Percentiles rank a stretch among this genome's conserved stretches.
Conservation (phyloP, 1,139 yeast genomes). For the Nadsonia starkeyi-henricii region DNA sequence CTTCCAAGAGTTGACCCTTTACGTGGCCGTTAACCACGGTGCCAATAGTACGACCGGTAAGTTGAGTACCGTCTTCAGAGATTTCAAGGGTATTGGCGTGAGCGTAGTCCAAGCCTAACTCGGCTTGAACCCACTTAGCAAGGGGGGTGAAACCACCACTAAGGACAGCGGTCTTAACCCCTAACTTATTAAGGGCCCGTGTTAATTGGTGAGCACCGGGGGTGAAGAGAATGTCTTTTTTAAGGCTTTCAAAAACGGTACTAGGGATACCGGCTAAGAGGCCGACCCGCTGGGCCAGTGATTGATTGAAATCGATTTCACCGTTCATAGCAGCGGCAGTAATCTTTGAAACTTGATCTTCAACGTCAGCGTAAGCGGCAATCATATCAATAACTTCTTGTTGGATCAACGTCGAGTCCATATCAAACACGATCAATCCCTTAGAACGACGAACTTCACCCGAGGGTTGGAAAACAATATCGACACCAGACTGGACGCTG, state of each 20-base stretch:
- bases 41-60: constrained; percentile 50
- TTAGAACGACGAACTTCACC: constrained; percentile 26
- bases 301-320: constrained; percentile 79
- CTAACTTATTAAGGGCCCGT: constrained; percentile 43
- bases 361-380: constrained; percentile 77
- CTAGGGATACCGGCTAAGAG: constrained; percentile 71
- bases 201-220: constrained; percentile 71
- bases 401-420: constrained; percentile 93
- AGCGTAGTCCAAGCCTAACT: constrained; percentile 70
- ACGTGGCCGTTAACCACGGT: constrained; percentile 73
- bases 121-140: constrained; percentile 58
- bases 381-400: constrained; percentile 95
- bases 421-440: constrained; percentile 75
- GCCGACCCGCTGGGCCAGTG: constrained; percentile 59
- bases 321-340: constrained; percentile 97
- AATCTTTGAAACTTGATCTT: constrained; percentile 59
- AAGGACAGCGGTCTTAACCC: constrained; percentile 68
- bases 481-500: constrained; percentile 20
- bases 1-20: constrained; percentile 60
- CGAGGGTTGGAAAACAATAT: constrained; percentile 34
- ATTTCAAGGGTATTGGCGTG: constrained; percentile 59
- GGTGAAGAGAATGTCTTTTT: constrained; percentile 55
- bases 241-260: constrained; percentile 67
- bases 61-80: constrained; percentile 29
- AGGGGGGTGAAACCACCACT: constrained; percentile 92